Conservation (phyloP, 495 filamentous ascomycete genomes). For the Durotheca rogersii region DNA sequence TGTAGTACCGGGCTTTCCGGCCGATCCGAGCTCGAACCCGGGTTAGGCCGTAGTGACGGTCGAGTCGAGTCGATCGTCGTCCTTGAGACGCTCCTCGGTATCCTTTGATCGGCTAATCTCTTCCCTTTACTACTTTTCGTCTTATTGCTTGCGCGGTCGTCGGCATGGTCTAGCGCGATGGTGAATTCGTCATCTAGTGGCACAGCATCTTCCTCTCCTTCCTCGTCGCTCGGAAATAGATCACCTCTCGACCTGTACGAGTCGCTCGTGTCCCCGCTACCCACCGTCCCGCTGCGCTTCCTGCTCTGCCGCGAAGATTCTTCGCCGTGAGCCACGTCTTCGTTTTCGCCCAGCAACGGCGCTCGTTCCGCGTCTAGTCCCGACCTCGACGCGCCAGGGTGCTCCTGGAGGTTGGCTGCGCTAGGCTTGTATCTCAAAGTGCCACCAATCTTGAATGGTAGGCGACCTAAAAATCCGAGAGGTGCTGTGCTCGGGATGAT, state of each 20-base stretch:
- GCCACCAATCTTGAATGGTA: constrained; percentile 84
- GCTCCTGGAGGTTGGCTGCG: constrained; percentile 87
- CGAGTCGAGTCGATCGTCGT: constrained; percentile 54
- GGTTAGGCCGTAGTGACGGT: constrained; percentile 34
- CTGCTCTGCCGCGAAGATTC: constrained; percentile 48
- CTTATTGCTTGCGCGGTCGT: constrained; percentile 72
- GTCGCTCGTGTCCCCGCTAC: constrained; percentile 81
- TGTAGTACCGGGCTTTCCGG: constrained; percentile 39
- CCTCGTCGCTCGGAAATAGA: constrained; percentile 87
- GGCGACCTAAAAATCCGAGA: constrained; percentile 78
- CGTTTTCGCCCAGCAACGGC: constrained; percentile 65
- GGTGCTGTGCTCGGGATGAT: constrained; percentile 85
- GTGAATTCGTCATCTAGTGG: constrained; percentile 93
- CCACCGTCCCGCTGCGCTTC: constrained; percentile 75
- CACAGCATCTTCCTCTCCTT: constrained; percentile 85
- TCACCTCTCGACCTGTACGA: constrained; percentile 92
- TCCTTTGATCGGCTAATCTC: constrained; percentile 56
- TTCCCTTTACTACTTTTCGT: constrained; percentile 62
- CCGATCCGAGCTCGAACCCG: constrained; percentile 36
- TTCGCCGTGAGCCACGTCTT: constrained; percentile 31
- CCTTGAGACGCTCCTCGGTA: constrained; percentile 56
- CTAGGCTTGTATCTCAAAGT: constrained; percentile 85
- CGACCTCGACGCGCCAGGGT: constrained; percentile 58
- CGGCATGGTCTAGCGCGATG: constrained; percentile 69
- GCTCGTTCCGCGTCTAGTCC: constrained; percentile 61